Evolutionary conservation across 306 rosid species (phyloP), one percentile per base, ranked within the genome.

Genomic region (Inga laurina): DNA sequence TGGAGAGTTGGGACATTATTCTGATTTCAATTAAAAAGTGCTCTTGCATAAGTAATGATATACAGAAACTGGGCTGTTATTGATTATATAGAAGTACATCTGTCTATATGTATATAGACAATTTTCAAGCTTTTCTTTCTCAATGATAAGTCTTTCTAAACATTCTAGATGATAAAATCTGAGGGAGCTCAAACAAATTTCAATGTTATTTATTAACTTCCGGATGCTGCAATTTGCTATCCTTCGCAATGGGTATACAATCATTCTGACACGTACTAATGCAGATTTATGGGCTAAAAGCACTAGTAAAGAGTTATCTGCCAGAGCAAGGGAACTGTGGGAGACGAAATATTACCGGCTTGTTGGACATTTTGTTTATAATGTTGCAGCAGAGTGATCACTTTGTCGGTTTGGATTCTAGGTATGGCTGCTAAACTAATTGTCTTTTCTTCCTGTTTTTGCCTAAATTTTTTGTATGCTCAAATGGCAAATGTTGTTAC

Each of bases 271-370:
- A 32, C 45, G 30, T 72, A 39, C 72, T 79, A 69, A 89, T 89
- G 86, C 94, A 96, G 99, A 93, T 92, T 82, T 93, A 82, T 88
- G 98, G 91, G 82, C 88, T 96, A 85, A 92, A 93, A 93, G 76
- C 97, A 69, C 89, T 96, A 65, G 93, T 92, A 69, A 93, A 91
- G 91, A 90, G 94, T 84, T 90, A 80, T 87, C 88, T 96, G 85
- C 94, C 94, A 21, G 90, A 87, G 81, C 88, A 59, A 72, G 92
- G 90, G 78, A 88, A 78, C 82, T 86, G 77, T 48, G 86, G 72
- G 65, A 44, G 75, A 44, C 51, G 77, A 85, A 59, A 87, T 68
- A 80, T 93, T 85, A 79, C 61, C 75, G 88, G 83, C 77, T 86
- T 96, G 78, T 87, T 93, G 89, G 88, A 85, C 61, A 75, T 87